A percentile compares a stretch with the other conserved stretches of the same genome.
phyloP scores from a whole-genome alignment of 345 rosid genomes.

The Gossypium ekmanianum region DNA sequence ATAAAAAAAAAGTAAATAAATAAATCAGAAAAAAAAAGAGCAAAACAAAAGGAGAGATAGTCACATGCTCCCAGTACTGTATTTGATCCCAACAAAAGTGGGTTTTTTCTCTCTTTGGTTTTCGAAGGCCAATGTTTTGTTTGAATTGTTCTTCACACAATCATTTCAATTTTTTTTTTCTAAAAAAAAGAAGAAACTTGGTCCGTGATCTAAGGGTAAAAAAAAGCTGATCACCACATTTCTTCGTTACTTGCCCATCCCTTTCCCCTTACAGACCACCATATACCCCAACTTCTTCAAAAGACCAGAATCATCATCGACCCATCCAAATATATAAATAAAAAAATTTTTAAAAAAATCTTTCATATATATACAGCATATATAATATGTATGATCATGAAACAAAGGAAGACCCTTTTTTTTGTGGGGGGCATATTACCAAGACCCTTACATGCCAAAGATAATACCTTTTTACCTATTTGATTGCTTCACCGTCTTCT shows the following conservation, averaged over 20 bases:
- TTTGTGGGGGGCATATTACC: not conserved
- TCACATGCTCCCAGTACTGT: constrained; percentile 21
- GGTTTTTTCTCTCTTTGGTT: constrained; percentile 24
- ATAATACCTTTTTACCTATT: not conserved
- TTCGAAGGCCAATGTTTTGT: constrained; percentile 26
- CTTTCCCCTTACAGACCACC: constrained; percentile 1
- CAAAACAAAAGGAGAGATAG: constrained; percentile 12
- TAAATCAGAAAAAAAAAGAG: not conserved
- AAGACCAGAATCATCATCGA: not conserved
- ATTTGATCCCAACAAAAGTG: constrained; percentile 35
- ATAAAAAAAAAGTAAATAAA: not conserved
- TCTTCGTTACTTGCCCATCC: not conserved
- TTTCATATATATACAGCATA: not conserved
- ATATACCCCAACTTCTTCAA: not conserved
- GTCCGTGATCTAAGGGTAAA: constrained; percentile 41
- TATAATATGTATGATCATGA: not conserved
- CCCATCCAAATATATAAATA: not conserved
- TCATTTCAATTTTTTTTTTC: not conserved
- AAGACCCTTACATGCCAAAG: not conserved
- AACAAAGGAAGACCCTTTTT: not conserved
- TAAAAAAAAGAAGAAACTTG: constrained; percentile 18
- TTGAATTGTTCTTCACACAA: constrained; percentile 40
- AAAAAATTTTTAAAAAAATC: too few relatives aligned
- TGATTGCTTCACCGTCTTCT: not conserved
- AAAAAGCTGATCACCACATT: constrained; percentile 25